Evolutionary conservation across 2,329 filamentous ascomycete species (phyloP), one percentile per base, ranked within the genome.

Genomic region (Pseudovirgaria hyperparasitica): DNA sequence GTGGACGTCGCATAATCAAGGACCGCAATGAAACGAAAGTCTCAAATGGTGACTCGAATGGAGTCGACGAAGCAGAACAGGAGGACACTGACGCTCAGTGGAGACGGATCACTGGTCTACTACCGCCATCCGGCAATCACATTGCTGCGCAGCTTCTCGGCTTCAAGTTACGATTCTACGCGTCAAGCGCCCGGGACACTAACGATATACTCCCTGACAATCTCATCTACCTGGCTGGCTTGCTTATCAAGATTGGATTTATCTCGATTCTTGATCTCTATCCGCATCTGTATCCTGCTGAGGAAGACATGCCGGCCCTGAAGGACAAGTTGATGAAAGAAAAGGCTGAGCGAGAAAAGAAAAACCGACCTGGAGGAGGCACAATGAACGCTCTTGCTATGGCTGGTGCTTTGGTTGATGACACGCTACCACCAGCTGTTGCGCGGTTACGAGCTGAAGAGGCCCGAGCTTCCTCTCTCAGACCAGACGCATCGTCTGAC

Each of bases 121-220:
- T 90, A 4, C 86, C 86, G 4, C 84, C 86, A 2, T 65, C 70
- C 16, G 90, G 92, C 16, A 98, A 94, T 49, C 73, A 78, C 22
- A 82, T 92, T 32, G 90, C 90, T 1, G 92, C 92, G 16, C 90
- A 96, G 50, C 68, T 98, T 4, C 73, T 98, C 9, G 90, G 90
- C 4, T 98, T 98, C 66, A 98, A 98, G 55, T 69, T 98, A 26
- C 81, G 82, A 9, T 98, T 93, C 53, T 98, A 98, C 48, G 80
- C 82, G 21, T 92, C 84, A 0, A 64, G 76, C 16, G 75, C 79
- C 19, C 72, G 87, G 30, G 73, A 82, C 33, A 68, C 75, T 28
- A 62, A 69, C 1, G 90, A 96, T 43, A 66, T 76, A 3, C 65
- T 96, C 2, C 90, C 90, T 0, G 82, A 90, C 20, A 98, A 98